A percentile compares a stretch with the other conserved stretches of the same genome.
Evolutionary conservation across 495 filamentous ascomycete genomes (phyloP).

Genomic region (Podospora comata): DNA sequence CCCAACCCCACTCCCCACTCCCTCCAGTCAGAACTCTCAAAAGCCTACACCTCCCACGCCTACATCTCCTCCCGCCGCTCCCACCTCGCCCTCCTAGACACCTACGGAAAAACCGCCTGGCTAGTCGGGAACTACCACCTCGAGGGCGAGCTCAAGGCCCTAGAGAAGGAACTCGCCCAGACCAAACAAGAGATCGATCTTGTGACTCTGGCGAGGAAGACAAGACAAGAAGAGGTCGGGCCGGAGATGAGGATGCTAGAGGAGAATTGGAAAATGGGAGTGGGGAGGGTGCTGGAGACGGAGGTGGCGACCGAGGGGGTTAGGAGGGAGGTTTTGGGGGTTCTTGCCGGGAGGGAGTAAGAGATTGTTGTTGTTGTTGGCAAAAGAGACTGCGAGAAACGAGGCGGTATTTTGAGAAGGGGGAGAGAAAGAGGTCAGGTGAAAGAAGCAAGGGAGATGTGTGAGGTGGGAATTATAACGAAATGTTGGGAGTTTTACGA

Average conservation of each 20-base stretch:
- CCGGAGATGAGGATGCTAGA: conserved; percentile 68
- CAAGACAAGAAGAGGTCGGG: conserved; percentile 63
- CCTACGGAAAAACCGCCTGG: conserved; percentile 87
- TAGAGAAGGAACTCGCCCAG: conserved; percentile 77
- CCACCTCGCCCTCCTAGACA: conserved; percentile 72
- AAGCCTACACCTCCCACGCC: conserved; percentile 61
- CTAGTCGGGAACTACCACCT: conserved; percentile 76
- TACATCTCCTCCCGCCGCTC: conserved; percentile 64
- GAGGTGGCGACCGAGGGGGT: conserved; percentile 71
- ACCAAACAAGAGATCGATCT: conserved; percentile 62
- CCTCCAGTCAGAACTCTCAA: conserved; percentile 27
- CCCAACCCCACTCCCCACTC: conserved; percentile 20
- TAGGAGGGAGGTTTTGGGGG: conserved; percentile 45
- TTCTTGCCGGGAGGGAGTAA: conserved; percentile 22
- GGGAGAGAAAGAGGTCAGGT: no score
- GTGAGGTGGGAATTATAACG: no score
- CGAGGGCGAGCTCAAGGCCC: conserved; percentile 62
- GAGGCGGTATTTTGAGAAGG: no score
- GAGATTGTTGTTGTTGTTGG: no score
- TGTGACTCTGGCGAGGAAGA: conserved; percentile 66
- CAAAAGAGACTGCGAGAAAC: background rate
- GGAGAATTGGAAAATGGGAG: conserved; percentile 67
- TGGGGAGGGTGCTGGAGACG: conserved; percentile 69
- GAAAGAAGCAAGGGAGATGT: no score
- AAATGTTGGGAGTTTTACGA: no score